phyloP scores from a whole-genome alignment of 1,284 basidiomycete genomes.

The Xerocomus tenax region DNA sequence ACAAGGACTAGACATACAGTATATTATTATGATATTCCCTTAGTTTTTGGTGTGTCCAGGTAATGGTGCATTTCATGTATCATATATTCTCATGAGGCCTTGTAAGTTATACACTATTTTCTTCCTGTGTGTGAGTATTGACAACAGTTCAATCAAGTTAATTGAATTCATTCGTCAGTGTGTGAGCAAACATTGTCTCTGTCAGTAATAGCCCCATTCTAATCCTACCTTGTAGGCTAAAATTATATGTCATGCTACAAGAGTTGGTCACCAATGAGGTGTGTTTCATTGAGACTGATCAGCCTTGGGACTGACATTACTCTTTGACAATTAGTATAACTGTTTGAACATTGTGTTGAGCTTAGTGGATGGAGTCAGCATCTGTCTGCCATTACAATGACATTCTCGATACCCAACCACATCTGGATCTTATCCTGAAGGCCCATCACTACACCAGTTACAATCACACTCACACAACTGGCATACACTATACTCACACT shows the following conservation, averaged over 20 bases:
- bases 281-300: not conserved
- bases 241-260: slow-evolving; percentile 26
- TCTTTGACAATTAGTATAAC: slow-evolving; percentile 8
- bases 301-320: not conserved
- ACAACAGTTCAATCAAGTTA: slow-evolving; percentile 15
- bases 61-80: slow-evolving; percentile 30
- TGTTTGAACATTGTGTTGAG: slow-evolving; percentile 22
- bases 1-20: no score
- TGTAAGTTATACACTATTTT: slow-evolving; percentile 10
- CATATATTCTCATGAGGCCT: slow-evolving; percentile 30
- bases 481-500: no score
- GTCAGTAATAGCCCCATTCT: not conserved
- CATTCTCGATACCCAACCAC: no score
- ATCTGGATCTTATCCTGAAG: no score
- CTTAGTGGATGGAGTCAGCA: slow-evolving; percentile 18
- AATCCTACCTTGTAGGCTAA: slow-evolving; percentile 15
- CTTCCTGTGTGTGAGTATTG: not conserved
- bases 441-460: no score
- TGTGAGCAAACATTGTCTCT: slow-evolving; percentile 16
- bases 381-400: no score
- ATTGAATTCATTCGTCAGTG: slow-evolving; percentile 29
- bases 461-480: no score
- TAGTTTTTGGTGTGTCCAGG: slow-evolving; percentile 27
- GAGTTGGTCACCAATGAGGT: slow-evolving; percentile 25
- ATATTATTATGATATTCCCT: no score